Evolutionary conservation across 129 eudicot genomes (phyloP), one percentile per base, ranked within the genome.

Genomic region (Scalesia atractyloides): DNA sequence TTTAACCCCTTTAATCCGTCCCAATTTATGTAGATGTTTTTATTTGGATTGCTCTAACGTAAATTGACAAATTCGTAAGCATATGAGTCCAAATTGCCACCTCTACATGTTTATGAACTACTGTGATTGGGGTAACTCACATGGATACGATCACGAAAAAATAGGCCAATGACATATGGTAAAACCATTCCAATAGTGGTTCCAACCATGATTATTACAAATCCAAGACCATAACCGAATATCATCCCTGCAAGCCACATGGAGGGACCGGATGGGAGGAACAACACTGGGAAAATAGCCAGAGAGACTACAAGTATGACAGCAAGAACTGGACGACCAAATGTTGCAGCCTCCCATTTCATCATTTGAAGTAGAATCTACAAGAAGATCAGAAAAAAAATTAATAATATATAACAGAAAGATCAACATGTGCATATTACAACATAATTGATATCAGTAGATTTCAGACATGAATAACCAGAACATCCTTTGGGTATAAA

Each of bases 231-330:
- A 78, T 93, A 93, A 10, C 98, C 98, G 60, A 93, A 93, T 60
- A 89, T 87, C 96, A 93, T 93, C 49, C 98, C 98, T 33, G 96
- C 90, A 60, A 93, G 80, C 96, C 96, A 89, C 96, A 93, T 89
- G 48, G 96, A 87, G 69, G 98, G 98, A 37, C 90, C 96, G 50
- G 98, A 93, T 83, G 95, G 98, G 64, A 93, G 64, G 43, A 93
- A 85, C 57, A 93, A 64, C 66, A 86, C 90, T 0, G 98, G 98
- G 73, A 93, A 93, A 44, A 93, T 53, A 15, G 96, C 94, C 68
- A 92, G 67, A 67, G 98, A 89, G 68, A 81, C 89, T 19, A 89
- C 89, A 37, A 92, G 96, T 80, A 92, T 79, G 15, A 92, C 60
- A n/a, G 96, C 98, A 41, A 92, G 94, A 44, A 76, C 88, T 20